These are phyloP conservation scores for Gremmenia infestans DNA, from an alignment of 2,329 filamentous ascomycete species.

Conservation along the genomic window DNA sequence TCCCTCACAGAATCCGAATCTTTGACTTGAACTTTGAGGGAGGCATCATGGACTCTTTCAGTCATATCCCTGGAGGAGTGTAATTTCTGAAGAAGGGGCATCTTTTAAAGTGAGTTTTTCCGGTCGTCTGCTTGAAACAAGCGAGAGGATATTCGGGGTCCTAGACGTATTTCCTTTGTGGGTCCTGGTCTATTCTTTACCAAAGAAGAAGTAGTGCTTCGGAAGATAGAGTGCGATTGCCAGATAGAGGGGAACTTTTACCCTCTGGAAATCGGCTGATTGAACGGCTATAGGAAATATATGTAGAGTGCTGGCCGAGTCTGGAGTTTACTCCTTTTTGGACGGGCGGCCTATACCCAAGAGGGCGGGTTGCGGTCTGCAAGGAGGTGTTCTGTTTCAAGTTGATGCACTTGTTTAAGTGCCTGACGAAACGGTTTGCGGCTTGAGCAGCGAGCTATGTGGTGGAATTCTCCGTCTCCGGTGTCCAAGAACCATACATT, in stretches of 20 bases:
- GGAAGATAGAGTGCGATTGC: too few species aligned
- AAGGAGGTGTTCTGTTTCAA: constrained; percentile 12
- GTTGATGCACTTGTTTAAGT: constrained; percentile 10
- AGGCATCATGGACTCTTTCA: neutral
- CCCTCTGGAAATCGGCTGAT: neutral
- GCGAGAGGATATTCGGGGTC: neutral
- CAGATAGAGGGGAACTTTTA: neutral
- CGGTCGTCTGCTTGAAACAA: neutral
- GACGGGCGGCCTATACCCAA: neutral
- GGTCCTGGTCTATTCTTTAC: too few species aligned
- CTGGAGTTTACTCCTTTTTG: neutral
- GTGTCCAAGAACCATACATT: too few species aligned
- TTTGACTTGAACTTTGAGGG: constrained; percentile 7
- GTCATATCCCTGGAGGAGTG: constrained; percentile 2
- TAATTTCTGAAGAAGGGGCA: constrained; percentile 9
- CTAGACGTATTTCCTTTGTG: too few species aligned
- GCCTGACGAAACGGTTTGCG: constrained; percentile 1
- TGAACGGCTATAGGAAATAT: neutral
- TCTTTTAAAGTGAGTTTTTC: neutral
- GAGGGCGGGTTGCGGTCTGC: neutral
- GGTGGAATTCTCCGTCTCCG: too few species aligned
- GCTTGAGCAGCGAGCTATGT: neutral
- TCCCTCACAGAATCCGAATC: constrained; percentile 1
- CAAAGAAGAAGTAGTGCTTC: too few species aligned
- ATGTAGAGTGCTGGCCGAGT: neutral